Base-by-base conservation (phyloP, 352 stramenopile species). In the Pythium sp. region DNA sequence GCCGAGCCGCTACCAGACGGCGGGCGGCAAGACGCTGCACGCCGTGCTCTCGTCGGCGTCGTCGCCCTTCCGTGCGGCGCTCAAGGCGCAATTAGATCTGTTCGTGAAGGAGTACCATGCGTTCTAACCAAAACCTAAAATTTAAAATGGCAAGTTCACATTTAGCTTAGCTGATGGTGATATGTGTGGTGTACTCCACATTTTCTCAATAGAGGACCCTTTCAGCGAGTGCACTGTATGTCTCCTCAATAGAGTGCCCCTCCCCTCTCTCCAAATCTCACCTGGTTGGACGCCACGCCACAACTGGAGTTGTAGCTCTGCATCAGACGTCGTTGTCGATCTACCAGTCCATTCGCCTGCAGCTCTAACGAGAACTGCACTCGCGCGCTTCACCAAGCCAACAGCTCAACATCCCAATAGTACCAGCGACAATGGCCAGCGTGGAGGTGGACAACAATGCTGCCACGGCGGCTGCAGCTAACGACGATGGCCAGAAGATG, bases 41-140 rank as follows among this genome's bases (percentile, higher is more conserved):
- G 74, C 78, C 32, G 76, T 74, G 61, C 74, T 95, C 24, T 76
- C 76, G 64, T 76, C 77, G 30, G 63, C 75, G 14, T 67, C 72
- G 24, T 89, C 80, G 49, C 79, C 86, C 6, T 88, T 95, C 77
- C 86, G 87, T 49, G 68, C 72, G 47, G 78, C 82, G n/a, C 65
- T 95, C 11, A 72, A 72, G 26, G 34, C 70, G 47, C 72, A 84
- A 59, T 68, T 95, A 58, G 77, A 72, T 8, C 57, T 62, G 43
- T 95, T 95, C 69, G 86, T 94, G 22, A 67, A 78, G 43, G 84
- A 93, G 64, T 95, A 89, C 67, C 84, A 93, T 56, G 68, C 74
- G 30, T 92, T 92, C 66, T 95, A 82, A 43, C 36, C 36, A 43
- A 79, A 26, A 34, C 51, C 32, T 65, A 28, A 43, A 65, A 70